Conservation (phyloP, 1,139 yeast species). For the Kluyveromyces marxianus region DNA sequence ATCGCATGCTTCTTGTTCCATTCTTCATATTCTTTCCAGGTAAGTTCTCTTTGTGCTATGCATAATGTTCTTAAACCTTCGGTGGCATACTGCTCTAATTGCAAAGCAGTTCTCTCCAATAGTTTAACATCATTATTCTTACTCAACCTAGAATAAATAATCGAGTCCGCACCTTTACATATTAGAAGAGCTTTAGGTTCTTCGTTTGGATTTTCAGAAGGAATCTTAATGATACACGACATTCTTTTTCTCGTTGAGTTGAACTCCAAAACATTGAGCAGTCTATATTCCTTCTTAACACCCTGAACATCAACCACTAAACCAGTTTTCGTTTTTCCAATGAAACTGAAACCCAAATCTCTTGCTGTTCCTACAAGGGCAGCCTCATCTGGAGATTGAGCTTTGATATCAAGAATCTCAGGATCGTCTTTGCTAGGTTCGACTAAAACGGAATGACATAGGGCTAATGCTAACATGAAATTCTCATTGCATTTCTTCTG, state of each 20-base stretch:
- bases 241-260: constrained; percentile 91
- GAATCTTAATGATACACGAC: constrained; percentile 79
- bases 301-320: constrained; percentile 72
- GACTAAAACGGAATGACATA: constrained; percentile 89
- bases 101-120: constrained; percentile 65
- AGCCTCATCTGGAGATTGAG: constrained; percentile 98
- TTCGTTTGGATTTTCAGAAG: constrained; percentile 38
- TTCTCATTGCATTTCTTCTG: constrained; percentile 64
- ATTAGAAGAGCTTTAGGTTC: constrained; percentile 48
- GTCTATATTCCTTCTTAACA: constrained; percentile 56
- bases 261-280: constrained; percentile 74
- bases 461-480: constrained; percentile 80
- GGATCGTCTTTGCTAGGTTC: constrained; percentile 55
- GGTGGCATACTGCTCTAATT: constrained; percentile 87
- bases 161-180: constrained; percentile 93
- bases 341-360: constrained; percentile 81
- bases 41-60: constrained; percentile 73
- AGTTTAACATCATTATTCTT: constrained; percentile 28
- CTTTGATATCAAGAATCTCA: constrained; percentile 60
- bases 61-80: constrained; percentile 95
- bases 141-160: constrained; percentile 68
- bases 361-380: constrained; percentile 92
- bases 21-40: constrained; percentile 49
- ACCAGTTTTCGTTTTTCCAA: constrained; percentile 66
- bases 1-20: constrained; percentile 68